Base-by-base conservation (phyloP, 176 grass and related monocot species). In the Poa annua region DNA sequence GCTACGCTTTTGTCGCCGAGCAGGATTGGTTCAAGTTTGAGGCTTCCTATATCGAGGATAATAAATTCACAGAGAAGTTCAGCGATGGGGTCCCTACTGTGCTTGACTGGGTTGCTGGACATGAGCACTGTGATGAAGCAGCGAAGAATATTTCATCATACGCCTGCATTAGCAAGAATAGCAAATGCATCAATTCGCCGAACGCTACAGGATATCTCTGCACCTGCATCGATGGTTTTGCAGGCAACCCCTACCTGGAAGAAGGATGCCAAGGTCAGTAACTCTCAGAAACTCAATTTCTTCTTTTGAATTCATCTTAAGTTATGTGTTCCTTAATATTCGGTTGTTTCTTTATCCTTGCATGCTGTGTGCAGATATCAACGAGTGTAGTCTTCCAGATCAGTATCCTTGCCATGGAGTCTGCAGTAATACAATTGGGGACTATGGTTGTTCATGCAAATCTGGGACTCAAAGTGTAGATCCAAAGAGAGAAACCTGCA, bases 51-150 rank as follows among this genome's bases (percentile, higher is more conserved):
- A 64, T 87, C 0, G 49, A 87, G 3, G 80, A 2, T 71, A 0
- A 71, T 1, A 77, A 61, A 1, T 62, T 87, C 1, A 83, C 3
- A 2, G 86, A 83, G 0, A 87, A 62, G 64, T 87, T 17, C 71
- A 82, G 67, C 1, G 48, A 75, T 22, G 71, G 36, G 65, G 72
- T 87, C 12, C 79, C 85, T 19, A 1, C 64, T 53, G 64, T 88
- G 25, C 65, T 88, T 71, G 86, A 88, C 21, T 88, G 86, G 86
- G 86, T 88, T 51, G 80, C 1, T 42, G 86, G 80, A 33, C 10
- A 14, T 6, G 15, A 77, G 77, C 4, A 4, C 8, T 88, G 86
- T 59, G 73, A 62, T 32, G 73, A 71, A 71, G 80, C 73, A 0
- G 6, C 4, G 0, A 87, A 77, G 79, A 82, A 83, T 29, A 44